Base-by-base conservation (phyloP, 129 eudicot genomes). In the Saussurea involucrata region DNA sequence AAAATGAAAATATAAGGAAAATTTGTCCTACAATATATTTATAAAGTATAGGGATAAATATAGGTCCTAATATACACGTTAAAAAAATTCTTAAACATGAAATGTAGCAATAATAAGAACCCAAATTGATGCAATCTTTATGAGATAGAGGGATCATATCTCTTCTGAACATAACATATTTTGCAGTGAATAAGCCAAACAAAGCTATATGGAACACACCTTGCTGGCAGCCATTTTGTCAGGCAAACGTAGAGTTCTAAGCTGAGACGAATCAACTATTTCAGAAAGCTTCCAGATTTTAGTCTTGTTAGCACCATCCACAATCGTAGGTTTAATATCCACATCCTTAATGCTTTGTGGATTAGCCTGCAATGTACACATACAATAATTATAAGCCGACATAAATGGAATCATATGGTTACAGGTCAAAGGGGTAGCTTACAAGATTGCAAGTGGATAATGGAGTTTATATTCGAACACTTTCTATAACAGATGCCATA, bases 221-320 rank as follows among this genome's bases (percentile, higher is more conserved):
- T 91, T 91, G 88, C 89, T 87, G 69, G 97, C 87, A 76, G 95
- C 68, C 80, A 85, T 83, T 69, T 95, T 81, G 46, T 91, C 97
- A 63, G 97, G 95, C 78, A 91, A 83, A 74, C 82, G 78, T 74
- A 91, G 84, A 49, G 97, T 84, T 87, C 80, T 91, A 24, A 91
- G 92, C 25, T 91, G 89, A 79, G 87, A 77, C 6, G 92, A 37
- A 37, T 89, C 95, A 46, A 85, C 85, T 65, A 91, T 84, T 37
- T 91, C 97, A 71, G 92, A 89, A 22, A 71, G 87, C 69, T 89
- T 91, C 95, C 95, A 89, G 89, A 85, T 82, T 81, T 80, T 91
- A 24, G 66, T 17, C 60, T 87, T 87, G 66, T 91, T 95, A 77
- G 79, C 64, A 72, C 57, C 75, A 24, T 91, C 97, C 60, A 69